phyloP scores from a whole-genome alignment of 2,329 filamentous ascomycete species.

The Penicillium olsonii region DNA sequence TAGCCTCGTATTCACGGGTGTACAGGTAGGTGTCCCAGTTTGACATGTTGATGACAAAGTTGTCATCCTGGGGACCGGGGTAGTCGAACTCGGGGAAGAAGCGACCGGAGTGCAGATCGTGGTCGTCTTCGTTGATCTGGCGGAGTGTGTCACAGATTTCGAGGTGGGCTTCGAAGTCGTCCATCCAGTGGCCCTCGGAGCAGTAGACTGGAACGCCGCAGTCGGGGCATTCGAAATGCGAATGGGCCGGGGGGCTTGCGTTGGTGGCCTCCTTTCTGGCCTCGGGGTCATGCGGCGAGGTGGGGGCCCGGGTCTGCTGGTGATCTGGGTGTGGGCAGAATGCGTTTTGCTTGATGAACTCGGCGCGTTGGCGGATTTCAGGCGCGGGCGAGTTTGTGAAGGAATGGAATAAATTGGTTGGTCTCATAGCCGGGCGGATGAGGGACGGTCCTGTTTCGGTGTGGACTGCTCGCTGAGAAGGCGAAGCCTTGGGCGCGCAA shows the following conservation, averaged over 20 bases:
- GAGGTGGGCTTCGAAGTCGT: constrained; percentile 90
- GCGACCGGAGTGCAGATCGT: constrained; percentile 85
- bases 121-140: constrained; percentile 97
- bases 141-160: constrained; percentile 88
- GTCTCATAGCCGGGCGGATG: constrained; percentile 54
- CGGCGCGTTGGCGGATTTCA: constrained; percentile 81
- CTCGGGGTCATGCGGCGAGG: constrained; percentile 65
- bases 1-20: constrained; percentile 83
- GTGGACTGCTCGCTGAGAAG: constrained; percentile 31
- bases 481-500: constrained; percentile 8
- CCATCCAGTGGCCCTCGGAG: constrained; percentile 91
- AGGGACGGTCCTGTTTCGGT: constrained; percentile 23
- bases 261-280: constrained; percentile 52
- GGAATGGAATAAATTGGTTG: constrained; percentile 88
- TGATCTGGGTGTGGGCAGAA: constrained; percentile 92
- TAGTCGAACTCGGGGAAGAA: constrained; percentile 95
- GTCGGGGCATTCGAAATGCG: constrained; percentile 92
- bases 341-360: constrained; percentile 89
- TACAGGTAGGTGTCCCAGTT: constrained; percentile 99
- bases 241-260: constrained; percentile 69
- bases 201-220: constrained; percentile 94
- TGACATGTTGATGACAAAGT: constrained; percentile 92
- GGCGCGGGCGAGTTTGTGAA: constrained; percentile 87
- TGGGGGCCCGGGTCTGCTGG: constrained; percentile 69
- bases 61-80: constrained; percentile 84